Evolutionary conservation across 148 eudicot species (phyloP), one percentile per base, ranked within the genome.

Genomic region (Euryodendron excelsum): DNA sequence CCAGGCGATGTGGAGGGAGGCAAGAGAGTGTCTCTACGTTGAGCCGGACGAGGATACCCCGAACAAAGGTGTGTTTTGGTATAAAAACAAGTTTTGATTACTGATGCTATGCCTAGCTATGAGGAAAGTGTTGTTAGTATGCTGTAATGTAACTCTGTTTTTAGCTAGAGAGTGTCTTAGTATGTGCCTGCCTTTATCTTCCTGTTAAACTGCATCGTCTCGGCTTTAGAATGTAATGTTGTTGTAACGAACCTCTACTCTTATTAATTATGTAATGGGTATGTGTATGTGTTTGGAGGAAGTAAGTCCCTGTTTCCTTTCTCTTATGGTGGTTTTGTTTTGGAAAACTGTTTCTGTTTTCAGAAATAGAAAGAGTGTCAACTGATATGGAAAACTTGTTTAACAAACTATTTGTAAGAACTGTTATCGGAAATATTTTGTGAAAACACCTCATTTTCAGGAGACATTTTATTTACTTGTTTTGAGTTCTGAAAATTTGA

Each of bases 1-100:
- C 71, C 80, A 81, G 77, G 90, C 92, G 0, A 41, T 85, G 66
- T 89, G 92, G 92, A 87, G 92, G 73, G 92, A 89, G 80, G 86
- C 87, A 4, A 85, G 69, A 74, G 90, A 87, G 75, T 89, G 91
- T 58, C 64, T 87, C 61, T 89, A 85, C 27, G 92, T 89, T 2
- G 86, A 89, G 84, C 81, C 81, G 3, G 92, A 89, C 20, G 86
- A 82, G 20, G 86, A 79, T 65, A 21, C 56, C 2, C 78, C 61
- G 0, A 47, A 47, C 25, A 79, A 79, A 69, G 87, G 87, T 17
- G 78, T 85, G 0, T 82, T 76, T 21, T 85, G 87, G 85, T 85
- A 85, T 31, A 72, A 67, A 23, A 79, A 85, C 47, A 79, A 67
- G 62, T 82, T 59, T 39, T 85, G 63, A 82, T 13, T 5, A n/a